phyloP scores from a whole-genome alignment of 257 asterid genomes.

The Nicotiana benthamiana region DNA sequence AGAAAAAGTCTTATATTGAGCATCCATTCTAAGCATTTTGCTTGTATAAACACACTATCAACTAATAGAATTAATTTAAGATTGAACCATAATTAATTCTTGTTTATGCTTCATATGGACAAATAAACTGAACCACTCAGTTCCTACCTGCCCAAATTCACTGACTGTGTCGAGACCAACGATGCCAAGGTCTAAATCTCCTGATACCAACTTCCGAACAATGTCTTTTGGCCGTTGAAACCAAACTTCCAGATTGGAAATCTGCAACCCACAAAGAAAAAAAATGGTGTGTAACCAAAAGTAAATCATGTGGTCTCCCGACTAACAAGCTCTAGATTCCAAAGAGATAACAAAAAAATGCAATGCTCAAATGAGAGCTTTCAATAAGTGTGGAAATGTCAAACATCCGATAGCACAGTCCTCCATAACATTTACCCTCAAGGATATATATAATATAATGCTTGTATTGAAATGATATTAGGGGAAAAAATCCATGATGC shows the following conservation, averaged over 20 bases:
- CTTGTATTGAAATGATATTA: background rate
- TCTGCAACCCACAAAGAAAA: constrained; percentile 32
- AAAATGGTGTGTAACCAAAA: background rate
- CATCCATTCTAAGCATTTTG: background rate
- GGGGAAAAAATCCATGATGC: background rate
- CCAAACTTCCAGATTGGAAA: constrained; percentile 86
- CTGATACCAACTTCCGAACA: constrained; percentile 82
- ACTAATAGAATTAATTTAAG: background rate
- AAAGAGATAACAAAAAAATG: background rate
- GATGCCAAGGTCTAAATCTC: constrained; percentile 96
- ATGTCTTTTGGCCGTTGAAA: constrained; percentile 96
- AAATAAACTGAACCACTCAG: background rate
- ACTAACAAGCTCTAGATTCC: background rate
- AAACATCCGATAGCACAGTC: background rate
- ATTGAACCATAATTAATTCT: background rate
- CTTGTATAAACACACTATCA: background rate
- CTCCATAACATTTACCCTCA: background rate
- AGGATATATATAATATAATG: background rate
- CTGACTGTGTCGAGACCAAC: constrained; percentile 84
- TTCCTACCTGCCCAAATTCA: constrained; percentile 77
- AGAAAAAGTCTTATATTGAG: constrained; percentile 14
- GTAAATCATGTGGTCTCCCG: background rate
- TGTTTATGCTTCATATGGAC: background rate
- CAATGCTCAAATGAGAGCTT: background rate
- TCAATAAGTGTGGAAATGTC: background rate